Percentiles rank a stretch among this genome's conserved stretches.
Conservation (phyloP, 768 basidiomycete genomes). For the Leccinum longicurvipes region DNA sequence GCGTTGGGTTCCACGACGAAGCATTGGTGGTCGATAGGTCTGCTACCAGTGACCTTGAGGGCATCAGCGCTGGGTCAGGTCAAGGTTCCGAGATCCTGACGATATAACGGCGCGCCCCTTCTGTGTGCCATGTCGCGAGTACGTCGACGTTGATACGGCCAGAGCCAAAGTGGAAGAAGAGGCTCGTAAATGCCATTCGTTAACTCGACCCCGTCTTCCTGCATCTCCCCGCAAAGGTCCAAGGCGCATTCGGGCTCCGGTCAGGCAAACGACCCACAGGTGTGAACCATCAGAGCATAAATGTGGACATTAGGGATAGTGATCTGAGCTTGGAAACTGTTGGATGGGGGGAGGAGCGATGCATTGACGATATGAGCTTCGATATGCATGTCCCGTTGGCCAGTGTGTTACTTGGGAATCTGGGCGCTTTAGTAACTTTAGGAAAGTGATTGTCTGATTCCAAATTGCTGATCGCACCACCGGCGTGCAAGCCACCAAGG, state of each 20-base stretch:
- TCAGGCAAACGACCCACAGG: constrained; percentile 61
- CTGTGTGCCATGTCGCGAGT: constrained; percentile 45
- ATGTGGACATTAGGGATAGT: constrained; percentile 64
- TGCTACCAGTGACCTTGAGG: constrained; percentile 36
- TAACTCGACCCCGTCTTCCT: constrained; percentile 63
- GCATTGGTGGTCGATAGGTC: constrained; percentile 41
- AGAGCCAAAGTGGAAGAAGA: constrained; percentile 30
- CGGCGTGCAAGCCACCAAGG: constrained; percentile 47
- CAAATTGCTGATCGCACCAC: too few relatives aligned
- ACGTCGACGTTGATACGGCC: constrained; percentile 23
- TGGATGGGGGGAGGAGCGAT: constrained; percentile 19
- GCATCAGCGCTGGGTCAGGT: constrained; percentile 38
- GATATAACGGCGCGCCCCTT: constrained; percentile 51
- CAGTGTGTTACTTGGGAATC: too few relatives aligned
- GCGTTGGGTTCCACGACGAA: constrained; percentile 44
- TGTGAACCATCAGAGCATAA: constrained; percentile 84
- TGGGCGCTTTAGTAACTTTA: too few relatives aligned
- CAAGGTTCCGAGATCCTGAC: constrained; percentile 40
- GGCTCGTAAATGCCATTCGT: constrained; percentile 68
- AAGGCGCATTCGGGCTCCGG: constrained; percentile 88
- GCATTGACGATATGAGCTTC: constrained; percentile 50
- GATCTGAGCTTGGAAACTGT: constrained; percentile 62
- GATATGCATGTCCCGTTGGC: constrained; percentile 72
- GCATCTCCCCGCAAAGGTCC: constrained; percentile 94
- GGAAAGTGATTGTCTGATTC: too few relatives aligned